phyloP scores from a whole-genome alignment of 768 basidiomycete species.

The Pisolithus tinctorius region DNA sequence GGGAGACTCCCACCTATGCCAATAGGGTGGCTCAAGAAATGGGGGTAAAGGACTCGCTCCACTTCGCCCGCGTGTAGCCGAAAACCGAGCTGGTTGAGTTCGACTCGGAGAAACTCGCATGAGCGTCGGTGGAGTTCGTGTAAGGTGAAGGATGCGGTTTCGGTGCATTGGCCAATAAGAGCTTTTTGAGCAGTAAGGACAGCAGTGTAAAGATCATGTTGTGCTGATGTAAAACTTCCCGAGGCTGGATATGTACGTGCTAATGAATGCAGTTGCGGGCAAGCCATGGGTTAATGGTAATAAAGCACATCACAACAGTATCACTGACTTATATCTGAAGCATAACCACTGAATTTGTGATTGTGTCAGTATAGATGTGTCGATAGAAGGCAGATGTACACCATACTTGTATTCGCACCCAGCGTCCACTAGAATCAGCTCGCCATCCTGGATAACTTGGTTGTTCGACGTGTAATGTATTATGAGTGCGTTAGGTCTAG shows the following conservation, averaged over 20 bases:
- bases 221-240: conserved; percentile 71
- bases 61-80: conserved; percentile 46
- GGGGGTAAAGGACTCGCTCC: conserved; percentile 77
- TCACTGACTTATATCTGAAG: conserved; percentile 82
- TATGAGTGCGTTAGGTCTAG: conserved; percentile 77
- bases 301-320: neutral
- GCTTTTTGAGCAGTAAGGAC: conserved; percentile 68
- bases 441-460: conserved; percentile 59
- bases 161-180: conserved; percentile 55
- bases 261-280: conserved; percentile 19
- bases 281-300: conserved; percentile 3
- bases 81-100: conserved; percentile 61
- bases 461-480: conserved; percentile 96
- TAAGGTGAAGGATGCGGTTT: conserved; percentile 49
- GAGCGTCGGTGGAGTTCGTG: conserved; percentile 75
- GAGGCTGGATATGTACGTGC: conserved; percentile 86
- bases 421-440: conserved; percentile 83
- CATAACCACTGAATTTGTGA: conserved; percentile 60
- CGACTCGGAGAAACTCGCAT: conserved; percentile 56
- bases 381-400: neutral
- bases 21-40: conserved; percentile 87
- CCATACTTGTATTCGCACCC: conserved; percentile 87
- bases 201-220: conserved; percentile 79
- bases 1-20: conserved; percentile 60
- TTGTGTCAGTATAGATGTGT: too few relatives aligned